phyloP scores from a whole-genome alignment of 2,329 filamentous ascomycete genomes.

The Chaetomiaceae sp. region DNA sequence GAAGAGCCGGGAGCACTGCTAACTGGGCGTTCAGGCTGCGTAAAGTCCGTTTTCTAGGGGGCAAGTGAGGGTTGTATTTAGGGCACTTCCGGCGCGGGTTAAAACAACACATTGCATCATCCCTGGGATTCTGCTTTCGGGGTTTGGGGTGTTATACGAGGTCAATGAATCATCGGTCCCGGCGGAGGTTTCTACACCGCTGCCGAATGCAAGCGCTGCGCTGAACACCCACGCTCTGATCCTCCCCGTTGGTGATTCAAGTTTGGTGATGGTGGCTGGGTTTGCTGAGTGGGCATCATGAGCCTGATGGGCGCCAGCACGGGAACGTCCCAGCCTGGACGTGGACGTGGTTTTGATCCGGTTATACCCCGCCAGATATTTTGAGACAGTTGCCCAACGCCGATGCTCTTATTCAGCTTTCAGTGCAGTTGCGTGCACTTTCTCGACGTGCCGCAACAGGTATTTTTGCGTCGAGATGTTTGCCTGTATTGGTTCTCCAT shows the following conservation, averaged over 20 bases:
- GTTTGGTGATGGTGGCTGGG: constrained; percentile 11
- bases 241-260: constrained; percentile 14
- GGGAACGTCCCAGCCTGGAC: constrained; percentile 8
- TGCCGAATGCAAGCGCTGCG: constrained; percentile 25
- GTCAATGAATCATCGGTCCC: constrained; percentile 25
- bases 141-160: constrained; percentile 26
- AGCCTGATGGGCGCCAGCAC: constrained; percentile 4
- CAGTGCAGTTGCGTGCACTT: not conserved
- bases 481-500: too few species aligned
- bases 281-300: constrained; percentile 6
- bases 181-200: constrained; percentile 24
- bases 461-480: too few species aligned
- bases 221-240: constrained; percentile 18
- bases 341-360: constrained; percentile 8
- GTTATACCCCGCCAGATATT: constrained; percentile 14
- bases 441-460: too few species aligned
- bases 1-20: constrained; percentile 11
- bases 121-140: constrained; percentile 25
- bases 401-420: too few species aligned
- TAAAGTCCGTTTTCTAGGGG: constrained; percentile 20
- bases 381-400: constrained; percentile 9
- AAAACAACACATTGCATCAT: constrained; percentile 25
- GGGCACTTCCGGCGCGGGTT: constrained; percentile 26
- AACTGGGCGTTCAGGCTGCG: constrained; percentile 21
- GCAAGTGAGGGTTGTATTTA: constrained; percentile 25